Percentiles rank a stretch among this genome's conserved stretches.
phyloP scores from a whole-genome alignment of 192 early-diverging fungal species.

The Linnemannia hyalina region DNA sequence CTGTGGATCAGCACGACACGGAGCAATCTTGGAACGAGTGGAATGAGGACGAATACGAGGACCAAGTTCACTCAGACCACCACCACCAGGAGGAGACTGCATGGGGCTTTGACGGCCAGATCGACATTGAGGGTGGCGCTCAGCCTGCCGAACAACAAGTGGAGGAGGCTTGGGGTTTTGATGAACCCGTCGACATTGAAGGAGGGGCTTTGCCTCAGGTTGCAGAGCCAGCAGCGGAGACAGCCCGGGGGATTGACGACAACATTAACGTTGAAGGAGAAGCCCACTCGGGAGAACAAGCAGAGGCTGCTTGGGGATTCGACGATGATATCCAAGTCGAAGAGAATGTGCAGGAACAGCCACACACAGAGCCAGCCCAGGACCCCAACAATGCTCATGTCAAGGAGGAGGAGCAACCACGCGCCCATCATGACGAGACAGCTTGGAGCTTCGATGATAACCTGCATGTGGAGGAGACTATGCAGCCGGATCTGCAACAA shows the following conservation, averaged over 20 bases:
- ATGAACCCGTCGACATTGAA: background rate
- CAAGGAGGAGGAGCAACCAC: background rate
- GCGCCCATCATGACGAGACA: conserved; percentile 1
- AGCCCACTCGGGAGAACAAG: background rate
- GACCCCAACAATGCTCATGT: background rate
- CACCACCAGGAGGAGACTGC: background rate
- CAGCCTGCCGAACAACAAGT: background rate
- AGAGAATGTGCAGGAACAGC: background rate
- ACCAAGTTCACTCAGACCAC: background rate
- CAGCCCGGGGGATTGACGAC: conserved; percentile 18
- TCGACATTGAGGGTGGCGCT: background rate
- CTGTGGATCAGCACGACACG: conserved; percentile 4
- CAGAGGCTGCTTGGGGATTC: conserved; percentile 31
- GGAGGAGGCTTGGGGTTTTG: background rate
- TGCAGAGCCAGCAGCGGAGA: background rate
- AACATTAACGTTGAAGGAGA: background rate
- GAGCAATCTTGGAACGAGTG: background rate
- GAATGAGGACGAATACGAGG: background rate
- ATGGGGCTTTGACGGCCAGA: conserved; percentile 3
- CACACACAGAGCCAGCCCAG: background rate
- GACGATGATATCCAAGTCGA: conserved; percentile 13
- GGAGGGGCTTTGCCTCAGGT: background rate
- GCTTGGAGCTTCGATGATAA: conserved; percentile 34
- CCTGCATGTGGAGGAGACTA: background rate
- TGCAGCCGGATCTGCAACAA: background rate